A percentile compares a stretch with the other conserved stretches of the same genome.
phyloP scores from a whole-genome alignment of 1,284 basidiomycete species.

The Heterobasidion occidentale region DNA sequence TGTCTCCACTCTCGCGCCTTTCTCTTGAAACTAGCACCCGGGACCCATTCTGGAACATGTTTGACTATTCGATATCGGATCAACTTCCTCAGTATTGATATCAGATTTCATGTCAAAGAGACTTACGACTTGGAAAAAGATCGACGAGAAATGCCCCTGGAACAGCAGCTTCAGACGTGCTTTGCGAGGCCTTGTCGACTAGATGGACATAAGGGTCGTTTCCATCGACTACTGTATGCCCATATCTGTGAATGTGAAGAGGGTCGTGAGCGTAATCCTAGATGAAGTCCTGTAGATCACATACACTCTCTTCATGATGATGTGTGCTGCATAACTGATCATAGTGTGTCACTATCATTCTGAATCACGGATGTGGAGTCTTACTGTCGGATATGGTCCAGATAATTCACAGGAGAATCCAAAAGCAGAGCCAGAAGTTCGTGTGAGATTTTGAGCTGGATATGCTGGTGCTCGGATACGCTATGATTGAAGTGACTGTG shows the following conservation, averaged over 20 bases:
- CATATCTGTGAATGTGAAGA: constrained; percentile 2
- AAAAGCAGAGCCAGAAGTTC: constrained; percentile 9
- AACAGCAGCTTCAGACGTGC: constrained; percentile 17
- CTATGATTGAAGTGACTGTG: constrained; percentile 12
- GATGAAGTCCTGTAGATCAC: not conserved
- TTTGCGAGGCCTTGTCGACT: constrained; percentile 16
- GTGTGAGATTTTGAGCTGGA: constrained; percentile 7
- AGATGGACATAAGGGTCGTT: constrained; percentile 14
- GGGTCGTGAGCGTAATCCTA: not conserved
- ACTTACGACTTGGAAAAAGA: constrained; percentile 18
- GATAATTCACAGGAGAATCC: constrained; percentile 6
- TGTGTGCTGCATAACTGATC: constrained; percentile 10
- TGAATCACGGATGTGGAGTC: not conserved
- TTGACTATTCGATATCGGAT: constrained; percentile 6
- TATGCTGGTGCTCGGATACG: constrained; percentile 7
- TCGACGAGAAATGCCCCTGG: constrained; percentile 23
- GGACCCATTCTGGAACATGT: constrained; percentile 16
- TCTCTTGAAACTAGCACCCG: constrained; percentile 14
- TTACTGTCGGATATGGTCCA: constrained; percentile 10
- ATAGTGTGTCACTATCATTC: not conserved
- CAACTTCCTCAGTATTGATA: not conserved
- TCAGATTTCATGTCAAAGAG: not conserved
- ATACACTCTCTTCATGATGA: constrained; percentile 14
- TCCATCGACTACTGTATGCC: constrained; percentile 11
- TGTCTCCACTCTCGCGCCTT: constrained; percentile 12